These are phyloP conservation scores for Elsinoe arachidis DNA, from an alignment of 2,329 filamentous ascomycete genomes.

Conservation along the genomic window DNA sequence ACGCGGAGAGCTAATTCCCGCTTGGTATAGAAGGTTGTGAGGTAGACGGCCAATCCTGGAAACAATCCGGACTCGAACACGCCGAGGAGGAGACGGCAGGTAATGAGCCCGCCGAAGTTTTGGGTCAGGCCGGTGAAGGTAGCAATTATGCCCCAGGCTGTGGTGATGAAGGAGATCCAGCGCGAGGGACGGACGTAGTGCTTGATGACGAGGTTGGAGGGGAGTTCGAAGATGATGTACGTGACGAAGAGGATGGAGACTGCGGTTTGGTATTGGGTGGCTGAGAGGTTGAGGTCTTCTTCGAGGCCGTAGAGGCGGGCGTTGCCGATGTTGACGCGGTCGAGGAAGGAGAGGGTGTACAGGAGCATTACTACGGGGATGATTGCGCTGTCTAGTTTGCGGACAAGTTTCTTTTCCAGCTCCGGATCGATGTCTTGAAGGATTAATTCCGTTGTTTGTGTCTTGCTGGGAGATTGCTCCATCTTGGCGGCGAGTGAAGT, in stretches of 20 bases:
- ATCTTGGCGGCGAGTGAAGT: background rate
- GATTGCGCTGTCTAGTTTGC: conserved; percentile 56
- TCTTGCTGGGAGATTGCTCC: background rate
- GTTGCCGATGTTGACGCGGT: conserved; percentile 54
- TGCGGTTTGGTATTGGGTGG: conserved; percentile 58
- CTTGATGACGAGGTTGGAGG: conserved; percentile 40
- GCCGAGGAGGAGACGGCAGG: conserved; percentile 59
- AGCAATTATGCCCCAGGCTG: conserved; percentile 54
- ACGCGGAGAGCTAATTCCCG: conserved; percentile 63
- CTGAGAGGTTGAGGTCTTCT: conserved; percentile 50
- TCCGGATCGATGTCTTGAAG: conserved; percentile 25
- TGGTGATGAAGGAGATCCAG: conserved; percentile 53
- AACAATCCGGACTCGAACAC: conserved; percentile 62
- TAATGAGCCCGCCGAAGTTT: conserved; percentile 57
- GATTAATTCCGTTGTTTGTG: background rate
- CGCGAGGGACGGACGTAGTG: conserved; percentile 35
- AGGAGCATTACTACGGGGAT: conserved; percentile 59
- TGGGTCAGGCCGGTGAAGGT: conserved; percentile 60
- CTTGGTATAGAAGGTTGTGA: conserved; percentile 70
- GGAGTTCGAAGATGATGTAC: conserved; percentile 38
- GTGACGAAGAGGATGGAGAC: conserved; percentile 39
- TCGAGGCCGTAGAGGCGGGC: conserved; percentile 57
- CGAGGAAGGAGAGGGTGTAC: conserved; percentile 69
- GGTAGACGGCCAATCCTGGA: conserved; percentile 58
- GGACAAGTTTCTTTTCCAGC: conserved; percentile 43